A percentile compares a stretch with the other conserved stretches of the same genome.
These are phyloP conservation scores for Trypanosoma congolense DNA, from an alignment of 208 protist genomes.

Conservation along the genomic window DNA sequence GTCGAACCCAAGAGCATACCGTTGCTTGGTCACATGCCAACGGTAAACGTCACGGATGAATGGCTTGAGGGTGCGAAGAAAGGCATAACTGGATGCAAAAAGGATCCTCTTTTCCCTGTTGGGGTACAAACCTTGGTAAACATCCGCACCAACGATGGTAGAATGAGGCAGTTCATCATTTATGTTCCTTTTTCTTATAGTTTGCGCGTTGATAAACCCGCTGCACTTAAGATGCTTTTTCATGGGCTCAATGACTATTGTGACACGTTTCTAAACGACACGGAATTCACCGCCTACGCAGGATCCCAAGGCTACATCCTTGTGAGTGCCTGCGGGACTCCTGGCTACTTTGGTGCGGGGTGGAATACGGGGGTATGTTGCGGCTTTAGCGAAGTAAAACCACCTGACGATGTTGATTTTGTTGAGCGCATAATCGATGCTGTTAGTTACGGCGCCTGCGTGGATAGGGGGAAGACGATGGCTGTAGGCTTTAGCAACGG, in stretches of 20 bases:
- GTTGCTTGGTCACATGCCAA: no score
- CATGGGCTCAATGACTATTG: conserved; percentile 71
- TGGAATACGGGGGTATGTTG: conserved; percentile 78
- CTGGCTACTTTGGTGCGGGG: conserved; percentile 43
- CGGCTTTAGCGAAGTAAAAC: conserved; percentile 33
- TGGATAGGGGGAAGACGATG: conserved; percentile 42
- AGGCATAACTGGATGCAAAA: background rate
- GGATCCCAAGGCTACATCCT: conserved; percentile 48
- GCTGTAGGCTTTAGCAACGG: conserved; percentile 81
- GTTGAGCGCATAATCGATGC: conserved; percentile 28
- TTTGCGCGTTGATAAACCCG: conserved; percentile 1
- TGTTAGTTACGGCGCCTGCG: conserved; percentile 13
- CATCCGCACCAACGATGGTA: conserved; percentile 20
- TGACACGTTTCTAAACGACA: conserved; percentile 42
- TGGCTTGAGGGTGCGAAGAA: background rate
- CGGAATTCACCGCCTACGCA: conserved; percentile 44
- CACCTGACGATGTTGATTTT: conserved; percentile 56
- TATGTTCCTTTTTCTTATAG: conserved; percentile 38
- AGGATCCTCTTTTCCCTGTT: conserved; percentile 16
- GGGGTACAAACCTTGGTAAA: conserved; percentile 33
- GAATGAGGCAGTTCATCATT: conserved; percentile 27
- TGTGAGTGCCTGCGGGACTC: conserved; percentile 55
- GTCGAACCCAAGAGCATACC: no score
- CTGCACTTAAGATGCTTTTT: conserved; percentile 48
- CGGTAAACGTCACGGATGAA: background rate